A percentile compares a stretch with the other conserved stretches of the same genome.
phyloP scores from a whole-genome alignment of 2,329 filamentous ascomycete genomes.

The Talaromyces marneffei region DNA sequence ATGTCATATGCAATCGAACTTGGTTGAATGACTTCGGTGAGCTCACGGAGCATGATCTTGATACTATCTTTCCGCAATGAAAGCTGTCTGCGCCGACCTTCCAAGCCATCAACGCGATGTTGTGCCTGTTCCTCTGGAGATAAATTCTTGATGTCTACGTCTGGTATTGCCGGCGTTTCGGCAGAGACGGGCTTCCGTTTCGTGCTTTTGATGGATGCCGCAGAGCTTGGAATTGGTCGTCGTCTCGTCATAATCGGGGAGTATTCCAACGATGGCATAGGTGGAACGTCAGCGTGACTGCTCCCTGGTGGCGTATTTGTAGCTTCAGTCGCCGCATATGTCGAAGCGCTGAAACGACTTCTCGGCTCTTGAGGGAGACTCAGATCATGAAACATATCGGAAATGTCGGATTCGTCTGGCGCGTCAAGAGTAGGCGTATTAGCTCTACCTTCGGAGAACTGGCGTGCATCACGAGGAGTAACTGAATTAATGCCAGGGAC shows the following conservation, averaged over 20 bases:
- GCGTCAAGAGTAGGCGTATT: not conserved
- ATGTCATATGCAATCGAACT: constrained; percentile 62
- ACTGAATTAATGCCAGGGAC: not conserved
- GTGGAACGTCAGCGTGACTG: constrained; percentile 28
- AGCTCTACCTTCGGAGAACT: not conserved
- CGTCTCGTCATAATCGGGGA: constrained; percentile 37
- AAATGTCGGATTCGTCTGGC: constrained; percentile 18
- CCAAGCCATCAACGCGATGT: constrained; percentile 62
- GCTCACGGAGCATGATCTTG: constrained; percentile 65
- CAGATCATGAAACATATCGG: constrained; percentile 29
- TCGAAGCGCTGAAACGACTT: constrained; percentile 53
- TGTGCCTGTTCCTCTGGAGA: constrained; percentile 54
- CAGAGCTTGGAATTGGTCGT: constrained; percentile 31
- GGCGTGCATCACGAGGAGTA: not conserved
- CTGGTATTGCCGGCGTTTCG: constrained; percentile 16
- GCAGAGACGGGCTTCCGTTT: constrained; percentile 40
- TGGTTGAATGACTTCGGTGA: constrained; percentile 70
- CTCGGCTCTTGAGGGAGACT: constrained; percentile 48
- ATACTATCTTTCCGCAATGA: constrained; percentile 65
- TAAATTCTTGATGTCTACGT: constrained; percentile 7
- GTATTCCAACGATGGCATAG: constrained; percentile 24
- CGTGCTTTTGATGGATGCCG: constrained; percentile 29
- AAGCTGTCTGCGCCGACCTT: constrained; percentile 60
- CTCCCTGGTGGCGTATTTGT: constrained; percentile 14
- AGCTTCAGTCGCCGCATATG: constrained; percentile 10